Evolutionary conservation across 2,329 filamentous ascomycete species (phyloP), one percentile per base, ranked within the genome.

Genomic region (Cryphonectria nitschkei): DNA sequence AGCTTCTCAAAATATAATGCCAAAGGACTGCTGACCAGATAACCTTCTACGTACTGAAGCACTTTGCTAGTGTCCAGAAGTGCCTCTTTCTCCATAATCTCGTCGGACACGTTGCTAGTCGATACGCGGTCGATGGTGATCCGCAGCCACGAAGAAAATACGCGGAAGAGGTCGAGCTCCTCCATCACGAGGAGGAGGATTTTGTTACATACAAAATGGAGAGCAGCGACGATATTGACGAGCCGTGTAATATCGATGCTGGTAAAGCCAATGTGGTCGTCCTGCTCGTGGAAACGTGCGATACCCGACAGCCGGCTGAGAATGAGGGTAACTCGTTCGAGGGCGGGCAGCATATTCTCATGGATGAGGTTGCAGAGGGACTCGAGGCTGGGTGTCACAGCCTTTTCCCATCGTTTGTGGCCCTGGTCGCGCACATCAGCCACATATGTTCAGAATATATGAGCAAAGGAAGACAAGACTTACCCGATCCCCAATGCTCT

Each of bases 321-420:
- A 43, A 97, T 90, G 34, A 98, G 89, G 63, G 88, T 88, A 75
- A 92, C 92, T 67, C 95, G 90, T 75, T 98, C 94, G 1, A 98
- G 84, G 0, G 93, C 94, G 0, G 96, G 96, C 2, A 98, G 85
- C 67, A 98, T 89, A 78, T 97, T 95, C 77, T 97, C 92, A 77
- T 97, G 95, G 0, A 94, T 85, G 16, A 98, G 85, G 67, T 89
- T 88, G 65, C 94, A 89, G 13, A 98, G 86, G 68, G 89, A 91
- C 72, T 93, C 90, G 29, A 98, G 90, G 0, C 94, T 93, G 4
- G 89, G 89, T 1, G 88, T 86, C 2, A 97, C 92, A 7, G 93
- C 91, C 77, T 95, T 97, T 74, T 98, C 95, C 96, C 96, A 99
- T 65, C 96, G 87, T 81, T 97, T 98, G 76, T 97, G 93, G 0